Evolutionary conservation across 768 basidiomycete species (phyloP).

Genomic region (Tricholoma flavovirens): DNA sequence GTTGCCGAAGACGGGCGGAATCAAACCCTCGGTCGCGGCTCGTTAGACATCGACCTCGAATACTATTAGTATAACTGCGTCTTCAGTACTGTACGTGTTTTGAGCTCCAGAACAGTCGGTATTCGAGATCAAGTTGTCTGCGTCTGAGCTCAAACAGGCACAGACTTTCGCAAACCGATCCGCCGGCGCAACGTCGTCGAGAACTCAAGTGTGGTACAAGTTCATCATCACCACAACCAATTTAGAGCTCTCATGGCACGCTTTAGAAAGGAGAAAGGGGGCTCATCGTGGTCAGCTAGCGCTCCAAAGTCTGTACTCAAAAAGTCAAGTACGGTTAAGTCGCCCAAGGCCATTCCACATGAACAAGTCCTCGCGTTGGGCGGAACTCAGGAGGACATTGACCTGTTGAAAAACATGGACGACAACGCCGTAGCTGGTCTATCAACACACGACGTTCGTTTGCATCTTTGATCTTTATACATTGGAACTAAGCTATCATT

Average conservation of each 20-base stretch:
- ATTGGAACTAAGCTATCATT: not conserved
- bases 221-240: too few relatives aligned
- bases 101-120: too few relatives aligned
- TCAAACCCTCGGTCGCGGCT: too few relatives aligned
- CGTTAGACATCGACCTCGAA: too few relatives aligned
- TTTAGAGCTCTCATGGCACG: conserved; percentile 15
- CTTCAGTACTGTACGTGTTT: too few relatives aligned
- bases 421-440: conserved; percentile 25
- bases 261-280: conserved; percentile 19
- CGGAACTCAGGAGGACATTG: conserved; percentile 42
- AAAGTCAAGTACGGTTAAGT: conserved; percentile 10
- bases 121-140: too few relatives aligned
- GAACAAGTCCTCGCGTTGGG: conserved; percentile 37
- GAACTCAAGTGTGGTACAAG: too few relatives aligned
- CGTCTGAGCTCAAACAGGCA: too few relatives aligned
- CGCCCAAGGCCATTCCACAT: conserved; percentile 18
- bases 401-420: conserved; percentile 36
- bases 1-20: too few relatives aligned
- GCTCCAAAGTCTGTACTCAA: conserved; percentile 2
- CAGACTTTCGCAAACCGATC: too few relatives aligned
- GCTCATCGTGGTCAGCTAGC: not conserved
- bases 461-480: not conserved
- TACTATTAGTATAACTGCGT: too few relatives aligned
- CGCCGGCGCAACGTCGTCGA: too few relatives aligned
- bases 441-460: conserved; percentile 27